Conservation (phyloP, 177 flowering plant genomes). For the Vitis hybrid region DNA sequence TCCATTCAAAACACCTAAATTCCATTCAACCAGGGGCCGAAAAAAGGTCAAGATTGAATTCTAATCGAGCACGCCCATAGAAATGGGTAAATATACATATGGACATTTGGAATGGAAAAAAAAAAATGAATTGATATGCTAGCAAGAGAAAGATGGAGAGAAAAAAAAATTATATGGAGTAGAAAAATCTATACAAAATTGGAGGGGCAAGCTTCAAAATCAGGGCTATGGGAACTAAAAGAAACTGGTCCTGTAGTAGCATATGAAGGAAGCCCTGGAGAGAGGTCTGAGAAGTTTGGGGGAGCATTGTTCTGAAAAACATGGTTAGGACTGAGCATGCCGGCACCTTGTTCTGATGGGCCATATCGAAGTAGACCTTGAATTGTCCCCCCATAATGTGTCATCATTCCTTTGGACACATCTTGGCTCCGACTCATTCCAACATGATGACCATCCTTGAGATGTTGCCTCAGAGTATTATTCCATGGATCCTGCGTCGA, state of each 20-base stretch:
- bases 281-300: conserved; percentile 8
- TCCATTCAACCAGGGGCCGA: no score
- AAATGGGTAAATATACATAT: no score
- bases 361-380: conserved; percentile 13
- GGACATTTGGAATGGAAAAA: no score
- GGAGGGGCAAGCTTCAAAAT: conserved; percentile 8
- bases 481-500: conserved; percentile 33
- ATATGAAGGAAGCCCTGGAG: conserved; percentile 19
- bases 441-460: conserved; percentile 11
- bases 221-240: conserved; percentile 15
- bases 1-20: no score
- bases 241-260: conserved; percentile 10
- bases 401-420: conserved; percentile 12
- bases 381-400: conserved; percentile 13
- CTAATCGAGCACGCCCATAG: no score
- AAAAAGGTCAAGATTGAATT: no score
- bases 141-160: neutral
- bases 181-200: conserved; percentile 29
- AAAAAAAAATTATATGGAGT: neutral
- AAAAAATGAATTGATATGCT: no score
- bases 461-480: conserved; percentile 12
- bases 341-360: conserved; percentile 14
- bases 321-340: conserved; percentile 15
- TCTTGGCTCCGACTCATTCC: conserved; percentile 16
- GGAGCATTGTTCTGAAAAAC: conserved; percentile 5